These are phyloP conservation scores for Talaromyces albobiverticillius DNA, from an alignment of 2,329 filamentous ascomycete genomes.

Conservation along the genomic window DNA sequence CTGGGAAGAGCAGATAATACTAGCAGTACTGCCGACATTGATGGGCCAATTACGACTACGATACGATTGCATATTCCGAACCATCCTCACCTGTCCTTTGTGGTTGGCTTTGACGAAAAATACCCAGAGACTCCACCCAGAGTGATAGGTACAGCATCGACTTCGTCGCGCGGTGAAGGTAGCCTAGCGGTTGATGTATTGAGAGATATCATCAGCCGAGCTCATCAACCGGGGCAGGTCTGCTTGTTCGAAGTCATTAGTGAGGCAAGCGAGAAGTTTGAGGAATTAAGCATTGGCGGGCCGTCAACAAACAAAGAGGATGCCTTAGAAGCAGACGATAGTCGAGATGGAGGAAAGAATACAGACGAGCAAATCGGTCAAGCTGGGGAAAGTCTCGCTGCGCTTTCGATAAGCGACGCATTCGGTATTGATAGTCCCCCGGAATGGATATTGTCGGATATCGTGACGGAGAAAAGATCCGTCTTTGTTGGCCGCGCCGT, in stretches of 20 bases:
- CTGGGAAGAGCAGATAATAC: constrained; percentile 19
- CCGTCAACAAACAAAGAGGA: background rate
- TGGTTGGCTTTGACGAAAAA: constrained; percentile 63
- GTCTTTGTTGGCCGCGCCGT: constrained; percentile 80
- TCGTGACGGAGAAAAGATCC: constrained; percentile 77
- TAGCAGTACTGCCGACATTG: constrained; percentile 1
- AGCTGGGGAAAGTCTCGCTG: constrained; percentile 15
- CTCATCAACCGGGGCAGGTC: constrained; percentile 71
- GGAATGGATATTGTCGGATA: constrained; percentile 71
- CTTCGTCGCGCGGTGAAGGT: constrained; percentile 70
- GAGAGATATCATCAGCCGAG: constrained; percentile 61
- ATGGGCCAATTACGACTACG: constrained; percentile 25
- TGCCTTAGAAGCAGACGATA: background rate
- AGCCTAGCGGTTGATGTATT: constrained; percentile 68
- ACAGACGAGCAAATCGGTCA: constrained; percentile 14
- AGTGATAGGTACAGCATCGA: constrained; percentile 75
- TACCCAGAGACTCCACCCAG: constrained; percentile 75
- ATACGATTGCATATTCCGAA: constrained; percentile 67
- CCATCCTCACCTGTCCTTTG: constrained; percentile 45
- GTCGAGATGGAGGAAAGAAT: background rate
- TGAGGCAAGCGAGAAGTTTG: constrained; percentile 48
- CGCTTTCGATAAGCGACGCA: constrained; percentile 26
- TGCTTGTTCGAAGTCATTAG: constrained; percentile 93
- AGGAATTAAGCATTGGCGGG: constrained; percentile 53
- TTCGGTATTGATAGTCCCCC: constrained; percentile 43